Evolutionary conservation across 164 flowering plant genomes (phyloP), one percentile per base, ranked within the genome.

Genomic region (Echeveria elegans): DNA sequence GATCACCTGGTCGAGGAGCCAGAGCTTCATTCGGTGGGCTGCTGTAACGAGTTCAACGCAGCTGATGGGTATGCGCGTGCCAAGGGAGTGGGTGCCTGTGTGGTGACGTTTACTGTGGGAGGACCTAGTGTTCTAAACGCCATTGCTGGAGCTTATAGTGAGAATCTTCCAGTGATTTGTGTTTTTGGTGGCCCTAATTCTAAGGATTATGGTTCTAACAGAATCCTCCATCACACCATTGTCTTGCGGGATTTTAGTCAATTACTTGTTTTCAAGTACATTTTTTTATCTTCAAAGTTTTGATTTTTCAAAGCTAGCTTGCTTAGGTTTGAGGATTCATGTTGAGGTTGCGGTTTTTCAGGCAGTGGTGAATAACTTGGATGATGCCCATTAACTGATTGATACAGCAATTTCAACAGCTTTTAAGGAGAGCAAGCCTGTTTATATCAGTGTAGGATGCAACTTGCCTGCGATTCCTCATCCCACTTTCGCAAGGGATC

Each of bases 321-420:
- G 2, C 43, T 41, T 65, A 38, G 12, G 24, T 29, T 29, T 29
- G 30, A 6, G 12, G 5, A 14, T 21, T 43, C 4, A 29, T 29
- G 30, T 31, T 66, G 59, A 14, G 12, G 21, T 11, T 66, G 31
- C 6, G 63, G 10, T 74, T 53, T 29, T 41, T 66, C 79, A 87
- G 89, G 89, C 83, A 15, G 87, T 87, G 72, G 86, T 87, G 68
- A 82, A 80, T 59, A 70, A 85, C 69, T 75, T 87, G 82, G 88
- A 85, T 6, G 88, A 84, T 72, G 93, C 93, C 2, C 86, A 87
- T 52, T 87, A 84, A 75, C 78, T 66, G 74, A 81, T 86, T 41
- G 93, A 88, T 66, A 84, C 87, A 0, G 93, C 93, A 1, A 84
- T 88, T 72, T 82, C 88, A 1, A 88, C 86, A 5, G 88, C 88